Evolutionary conservation across 371 early-diverging fungal species (phyloP).

Genomic region (Rhizopus delemar): DNA sequence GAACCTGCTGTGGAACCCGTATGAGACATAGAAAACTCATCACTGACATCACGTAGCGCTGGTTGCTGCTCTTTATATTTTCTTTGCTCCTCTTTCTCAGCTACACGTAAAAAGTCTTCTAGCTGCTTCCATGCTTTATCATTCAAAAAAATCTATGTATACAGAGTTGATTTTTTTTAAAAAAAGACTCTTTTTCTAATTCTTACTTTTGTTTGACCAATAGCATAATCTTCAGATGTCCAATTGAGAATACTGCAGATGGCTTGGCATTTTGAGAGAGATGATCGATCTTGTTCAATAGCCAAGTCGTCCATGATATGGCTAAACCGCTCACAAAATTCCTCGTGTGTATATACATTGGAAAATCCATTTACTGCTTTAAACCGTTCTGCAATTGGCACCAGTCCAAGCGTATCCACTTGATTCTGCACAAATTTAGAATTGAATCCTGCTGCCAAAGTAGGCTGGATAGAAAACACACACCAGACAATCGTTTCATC

Average conservation of each 20-base stretch:
- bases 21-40: constrained; percentile 23
- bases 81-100: constrained; percentile 28
- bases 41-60: constrained; percentile 23
- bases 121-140: constrained; percentile 68
- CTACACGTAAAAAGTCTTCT: constrained; percentile 58
- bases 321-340: constrained; percentile 69
- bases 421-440: constrained; percentile 54
- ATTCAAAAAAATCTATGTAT: constrained; percentile 59
- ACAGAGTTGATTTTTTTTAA: background rate
- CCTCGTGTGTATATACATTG: constrained; percentile 44
- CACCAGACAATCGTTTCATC: constrained; percentile 81
- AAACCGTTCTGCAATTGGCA: constrained; percentile 50
- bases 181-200: background rate
- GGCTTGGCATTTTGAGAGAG: constrained; percentile 15
- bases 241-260: constrained; percentile 24
- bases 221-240: constrained; percentile 56
- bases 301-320: constrained; percentile 38
- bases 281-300: constrained; percentile 6
- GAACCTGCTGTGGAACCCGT: constrained; percentile 29
- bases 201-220: constrained; percentile 59
- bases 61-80: constrained; percentile 11
- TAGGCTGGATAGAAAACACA: constrained; percentile 71
- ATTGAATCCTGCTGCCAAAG: constrained; percentile 47
- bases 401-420: constrained; percentile 50
- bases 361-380: constrained; percentile 48